Conservation (phyloP, 176 grass and related monocot genomes). For the Ampelocalamus luodianensis region DNA sequence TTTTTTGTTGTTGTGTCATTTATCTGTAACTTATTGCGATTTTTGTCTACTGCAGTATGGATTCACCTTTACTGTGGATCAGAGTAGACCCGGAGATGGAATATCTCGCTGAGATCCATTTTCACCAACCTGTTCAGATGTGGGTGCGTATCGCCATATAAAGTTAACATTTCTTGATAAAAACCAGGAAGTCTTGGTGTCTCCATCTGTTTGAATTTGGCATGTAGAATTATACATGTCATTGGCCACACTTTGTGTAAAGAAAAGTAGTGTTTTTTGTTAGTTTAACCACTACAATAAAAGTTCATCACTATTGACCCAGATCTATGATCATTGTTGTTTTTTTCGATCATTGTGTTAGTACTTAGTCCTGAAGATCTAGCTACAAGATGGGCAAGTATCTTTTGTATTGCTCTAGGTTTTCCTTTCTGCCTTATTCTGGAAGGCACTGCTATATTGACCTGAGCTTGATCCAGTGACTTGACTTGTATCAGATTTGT, state of each 20-base stretch:
- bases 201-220: background rate
- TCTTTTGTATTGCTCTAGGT: background rate
- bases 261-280: background rate
- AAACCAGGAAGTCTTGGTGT: background rate
- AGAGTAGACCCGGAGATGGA: constrained; percentile 97
- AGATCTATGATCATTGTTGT: constrained; percentile 9
- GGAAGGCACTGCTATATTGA: background rate
- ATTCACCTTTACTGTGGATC: constrained; percentile 94
- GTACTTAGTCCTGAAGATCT: background rate
- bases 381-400: background rate
- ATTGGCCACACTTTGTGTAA: background rate
- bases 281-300: constrained; percentile 5
- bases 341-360: background rate
- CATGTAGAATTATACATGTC: background rate
- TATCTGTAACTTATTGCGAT: constrained; percentile 18
- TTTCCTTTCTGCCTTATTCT: constrained; percentile 2
- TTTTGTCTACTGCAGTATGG: constrained; percentile 60
- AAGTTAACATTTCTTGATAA: constrained; percentile 2
- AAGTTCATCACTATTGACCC: background rate
- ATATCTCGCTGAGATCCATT: constrained; percentile 94
- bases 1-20: constrained; percentile 12
- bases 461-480: constrained; percentile 4
- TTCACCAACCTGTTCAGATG: constrained; percentile 97
- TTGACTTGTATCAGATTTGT: background rate
- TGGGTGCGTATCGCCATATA: constrained; percentile 70